Evolutionary conservation across 352 stramenopile species (phyloP).

Genomic region (Phytophthora constricta): DNA sequence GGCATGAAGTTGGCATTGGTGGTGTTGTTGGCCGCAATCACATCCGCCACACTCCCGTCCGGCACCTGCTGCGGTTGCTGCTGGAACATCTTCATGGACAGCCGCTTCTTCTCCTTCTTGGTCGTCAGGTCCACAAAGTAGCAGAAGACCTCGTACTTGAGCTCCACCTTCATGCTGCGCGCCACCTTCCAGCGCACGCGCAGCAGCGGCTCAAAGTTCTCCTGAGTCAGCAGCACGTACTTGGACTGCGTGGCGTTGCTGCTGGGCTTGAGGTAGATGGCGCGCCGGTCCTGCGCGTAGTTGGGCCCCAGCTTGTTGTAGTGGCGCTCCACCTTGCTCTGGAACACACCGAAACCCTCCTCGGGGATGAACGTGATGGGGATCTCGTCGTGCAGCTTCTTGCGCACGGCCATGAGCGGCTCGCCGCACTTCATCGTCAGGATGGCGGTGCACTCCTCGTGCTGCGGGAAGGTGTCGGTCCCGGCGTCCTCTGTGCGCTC

Average conservation of each 20-base stretch:
- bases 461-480: slow-evolving; percentile 55
- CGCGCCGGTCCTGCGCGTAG: slow-evolving; percentile 69
- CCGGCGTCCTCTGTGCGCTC: slow-evolving; percentile 35
- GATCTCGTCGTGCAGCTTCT: slow-evolving; percentile 84
- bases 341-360: slow-evolving; percentile 78
- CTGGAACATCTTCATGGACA: slow-evolving; percentile 75
- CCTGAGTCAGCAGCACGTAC: slow-evolving; percentile 73
- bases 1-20: slow-evolving; percentile 37
- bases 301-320: slow-evolving; percentile 65
- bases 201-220: slow-evolving; percentile 76
- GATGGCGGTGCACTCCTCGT: slow-evolving; percentile 68
- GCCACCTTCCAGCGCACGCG: slow-evolving; percentile 81
- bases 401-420: slow-evolving; percentile 75
- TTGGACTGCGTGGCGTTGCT: slow-evolving; percentile 84
- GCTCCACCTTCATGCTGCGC: slow-evolving; percentile 78
- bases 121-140: slow-evolving; percentile 78
- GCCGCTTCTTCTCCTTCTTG: slow-evolving; percentile 69
- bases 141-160: slow-evolving; percentile 85
- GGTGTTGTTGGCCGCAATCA: slow-evolving; percentile 28
- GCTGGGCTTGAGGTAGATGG: slow-evolving; percentile 78
- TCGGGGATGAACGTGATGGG: slow-evolving; percentile 69
- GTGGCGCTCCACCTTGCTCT: slow-evolving; percentile 79
- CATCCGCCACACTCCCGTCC: slow-evolving; percentile 17
- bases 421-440: slow-evolving; percentile 85
- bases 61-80: slow-evolving; percentile 37